phyloP scores from a whole-genome alignment of 2,329 filamentous ascomycete species.

The Sclerotinia trifoliorum region DNA sequence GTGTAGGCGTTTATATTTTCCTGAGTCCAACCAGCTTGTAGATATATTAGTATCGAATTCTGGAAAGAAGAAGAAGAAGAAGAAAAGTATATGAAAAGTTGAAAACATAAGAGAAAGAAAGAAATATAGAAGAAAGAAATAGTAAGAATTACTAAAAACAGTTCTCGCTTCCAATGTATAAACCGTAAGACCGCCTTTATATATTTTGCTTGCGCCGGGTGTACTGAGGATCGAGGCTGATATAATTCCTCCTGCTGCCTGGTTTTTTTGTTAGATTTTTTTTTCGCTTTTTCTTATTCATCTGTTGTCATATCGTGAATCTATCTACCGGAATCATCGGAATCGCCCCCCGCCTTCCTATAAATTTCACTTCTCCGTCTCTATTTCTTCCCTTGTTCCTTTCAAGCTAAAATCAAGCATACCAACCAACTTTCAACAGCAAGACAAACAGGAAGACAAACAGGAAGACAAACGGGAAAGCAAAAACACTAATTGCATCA shows the following conservation, averaged over 20 bases:
- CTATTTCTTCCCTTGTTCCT: too few species aligned
- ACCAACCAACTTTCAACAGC: background rate
- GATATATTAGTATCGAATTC: slow-evolving; percentile 5
- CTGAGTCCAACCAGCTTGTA: slow-evolving; percentile 56
- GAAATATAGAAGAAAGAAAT: background rate
- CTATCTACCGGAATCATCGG: too few species aligned
- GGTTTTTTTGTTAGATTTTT: background rate
- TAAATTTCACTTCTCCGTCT: too few species aligned
- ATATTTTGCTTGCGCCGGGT: slow-evolving; percentile 57
- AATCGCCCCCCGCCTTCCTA: too few species aligned
- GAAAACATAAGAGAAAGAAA: background rate
- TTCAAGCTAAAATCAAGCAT: too few species aligned
- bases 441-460: background rate
- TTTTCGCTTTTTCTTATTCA: background rate
- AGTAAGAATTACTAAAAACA: slow-evolving; percentile 33
- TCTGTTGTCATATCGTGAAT: background rate
- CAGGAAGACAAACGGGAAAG: background rate
- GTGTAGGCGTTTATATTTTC: slow-evolving; percentile 51
- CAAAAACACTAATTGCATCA: background rate
- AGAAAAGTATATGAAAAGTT: background rate
- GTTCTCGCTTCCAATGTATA: slow-evolving; percentile 39
- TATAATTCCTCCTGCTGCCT: slow-evolving; percentile 62
- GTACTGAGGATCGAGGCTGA: slow-evolving; percentile 57
- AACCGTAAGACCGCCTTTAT: slow-evolving; percentile 59
- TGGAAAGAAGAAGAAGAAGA: background rate